Percentiles rank a stretch among this genome's conserved stretches.
These are phyloP conservation scores for Letharia columbiana DNA, from an alignment of 495 filamentous ascomycete species.

Conservation along the genomic window DNA sequence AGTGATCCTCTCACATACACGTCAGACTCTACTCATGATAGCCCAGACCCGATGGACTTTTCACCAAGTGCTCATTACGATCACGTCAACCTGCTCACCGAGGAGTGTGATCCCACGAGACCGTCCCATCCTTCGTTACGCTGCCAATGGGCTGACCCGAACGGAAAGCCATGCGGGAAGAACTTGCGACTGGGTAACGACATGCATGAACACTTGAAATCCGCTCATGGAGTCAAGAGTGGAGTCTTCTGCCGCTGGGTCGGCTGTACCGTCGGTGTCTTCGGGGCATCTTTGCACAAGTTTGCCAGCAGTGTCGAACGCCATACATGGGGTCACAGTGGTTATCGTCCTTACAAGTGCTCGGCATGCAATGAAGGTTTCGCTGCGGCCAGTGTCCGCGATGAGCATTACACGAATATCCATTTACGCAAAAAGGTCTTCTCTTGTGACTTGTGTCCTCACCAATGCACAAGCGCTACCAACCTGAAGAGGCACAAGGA, in stretches of 20 bases:
- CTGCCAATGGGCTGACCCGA: constrained; percentile 3
- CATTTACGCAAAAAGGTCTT: neutral
- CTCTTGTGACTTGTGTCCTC: constrained; percentile 1
- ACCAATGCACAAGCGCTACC: neutral
- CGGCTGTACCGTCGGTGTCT: constrained; percentile 6
- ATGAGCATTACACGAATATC: neutral
- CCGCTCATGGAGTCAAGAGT: constrained; percentile 1
- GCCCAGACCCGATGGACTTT: neutral
- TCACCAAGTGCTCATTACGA: neutral
- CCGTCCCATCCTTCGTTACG: neutral
- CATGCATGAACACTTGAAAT: constrained; percentile 13
- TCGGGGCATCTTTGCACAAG: neutral
- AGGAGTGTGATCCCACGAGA: neutral
- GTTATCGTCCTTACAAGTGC: constrained; percentile 10
- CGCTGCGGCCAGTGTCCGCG: constrained; percentile 1
- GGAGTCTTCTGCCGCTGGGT: constrained; percentile 12
- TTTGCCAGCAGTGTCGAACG: constrained; percentile 13
- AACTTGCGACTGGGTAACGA: neutral
- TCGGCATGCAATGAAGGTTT: constrained; percentile 1
- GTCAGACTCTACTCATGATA: neutral
- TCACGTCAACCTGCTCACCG: neutral
- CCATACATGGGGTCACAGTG: constrained; percentile 13
- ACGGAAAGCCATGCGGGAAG: constrained; percentile 1
- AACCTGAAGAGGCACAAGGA: constrained; percentile 4
- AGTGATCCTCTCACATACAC: neutral